Percentiles rank a stretch among this genome's conserved stretches.
phyloP scores from a whole-genome alignment of 495 filamentous ascomycete genomes.

The Aspergillus asperescens region DNA sequence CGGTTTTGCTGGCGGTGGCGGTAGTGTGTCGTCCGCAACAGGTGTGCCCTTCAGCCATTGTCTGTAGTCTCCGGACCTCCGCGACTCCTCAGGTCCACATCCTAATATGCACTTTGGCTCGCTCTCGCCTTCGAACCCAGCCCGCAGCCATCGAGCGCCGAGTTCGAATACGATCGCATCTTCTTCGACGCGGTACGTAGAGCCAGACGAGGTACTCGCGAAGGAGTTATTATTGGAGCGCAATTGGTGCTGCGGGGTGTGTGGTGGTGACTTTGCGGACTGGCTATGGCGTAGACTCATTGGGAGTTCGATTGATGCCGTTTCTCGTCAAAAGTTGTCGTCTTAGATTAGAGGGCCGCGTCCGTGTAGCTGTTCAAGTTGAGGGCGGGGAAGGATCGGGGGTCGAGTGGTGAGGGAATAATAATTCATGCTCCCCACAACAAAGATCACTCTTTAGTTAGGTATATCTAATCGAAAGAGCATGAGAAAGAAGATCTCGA shows the following conservation, averaged over 20 bases:
- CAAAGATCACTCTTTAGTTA: neutral
- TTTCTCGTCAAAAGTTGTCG: neutral
- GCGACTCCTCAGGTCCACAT: conserved; percentile 68
- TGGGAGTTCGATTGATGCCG: neutral
- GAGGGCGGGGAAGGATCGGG: neutral
- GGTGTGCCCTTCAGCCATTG: conserved; percentile 48
- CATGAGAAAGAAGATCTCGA: neutral
- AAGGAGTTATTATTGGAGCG: conserved; percentile 41
- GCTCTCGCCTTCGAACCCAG: conserved; percentile 79
- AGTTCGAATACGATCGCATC: conserved; percentile 79
- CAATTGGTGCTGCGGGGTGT: conserved; percentile 34
- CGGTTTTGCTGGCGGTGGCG: conserved; percentile 37
- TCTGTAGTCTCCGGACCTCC: conserved; percentile 77
- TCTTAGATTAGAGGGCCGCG: neutral
- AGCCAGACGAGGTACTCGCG: conserved; percentile 63
- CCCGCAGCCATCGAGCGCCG: conserved; percentile 70
- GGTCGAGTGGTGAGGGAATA: neutral
- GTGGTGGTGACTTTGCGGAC: conserved; percentile 27
- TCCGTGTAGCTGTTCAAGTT: neutral
- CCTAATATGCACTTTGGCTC: conserved; percentile 64
- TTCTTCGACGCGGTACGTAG: conserved; percentile 73
- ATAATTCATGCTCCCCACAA: neutral
- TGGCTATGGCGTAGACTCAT: conserved; percentile 32
- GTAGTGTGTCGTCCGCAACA: conserved; percentile 18
- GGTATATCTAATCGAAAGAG: neutral